Evolutionary conservation across 306 rosid genomes (phyloP), one percentile per base, ranked within the genome.

Genomic region (Crataegus laevigata): DNA sequence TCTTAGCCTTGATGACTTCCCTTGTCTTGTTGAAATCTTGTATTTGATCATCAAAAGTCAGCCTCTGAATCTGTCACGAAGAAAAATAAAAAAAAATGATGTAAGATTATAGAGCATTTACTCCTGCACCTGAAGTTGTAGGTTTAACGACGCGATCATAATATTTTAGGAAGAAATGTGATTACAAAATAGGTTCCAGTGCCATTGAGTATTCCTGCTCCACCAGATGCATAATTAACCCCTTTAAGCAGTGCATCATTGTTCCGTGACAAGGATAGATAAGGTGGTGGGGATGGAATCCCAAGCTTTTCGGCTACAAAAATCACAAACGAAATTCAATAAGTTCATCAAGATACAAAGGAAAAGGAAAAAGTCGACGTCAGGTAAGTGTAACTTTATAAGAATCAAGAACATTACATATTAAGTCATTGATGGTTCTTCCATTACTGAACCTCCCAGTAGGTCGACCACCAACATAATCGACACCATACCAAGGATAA

Each of bases 371-470:
- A 11, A 5, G 42, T 15, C 13, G 29, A 62, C 11, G 40, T 29
- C 18, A 1, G 24, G 4, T 29, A 17, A 28, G 13, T n/a, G 54
- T 6, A 66, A 71, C 77, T 45, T 52, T 58, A 14, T 43, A 45
- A 45, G 51, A 45, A 47, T 17, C 17, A 47, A 47, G 52, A 1
- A 47, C 8, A 50, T 3, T 83, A 88, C 98, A 91, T 75, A 91
- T 84, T 22, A 93, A 54, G 80, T 93, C 98, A 34, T 96, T 97
- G 78, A 91, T 91, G 24, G 97, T 93, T 83, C 93, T 89, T 40
- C 98, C 98, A 77, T 93, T 93, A 52, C 84, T 81, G 92, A 89
- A 93, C 80, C 97, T 88, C 30, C 98, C 98, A 11, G 98, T 89
- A 17, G 97, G 75, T 58, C 80, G 91, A 58, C 97, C 87, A 24